Conservation (phyloP, 345 rosid species). For the Salix arbutifolia region DNA sequence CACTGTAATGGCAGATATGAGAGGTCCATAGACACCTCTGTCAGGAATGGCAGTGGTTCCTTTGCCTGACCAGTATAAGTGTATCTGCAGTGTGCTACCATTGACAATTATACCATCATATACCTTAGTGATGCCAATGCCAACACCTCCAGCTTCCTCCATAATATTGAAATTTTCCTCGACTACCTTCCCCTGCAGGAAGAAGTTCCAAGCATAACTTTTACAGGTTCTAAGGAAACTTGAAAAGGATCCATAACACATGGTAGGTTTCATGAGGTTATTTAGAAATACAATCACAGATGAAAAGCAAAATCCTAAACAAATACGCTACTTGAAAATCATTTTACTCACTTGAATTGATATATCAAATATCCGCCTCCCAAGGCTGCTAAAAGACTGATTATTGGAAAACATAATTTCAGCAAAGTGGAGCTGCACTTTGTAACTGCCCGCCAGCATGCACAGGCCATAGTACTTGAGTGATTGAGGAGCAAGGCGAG, state of each 20-base stretch:
- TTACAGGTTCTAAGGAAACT: neutral
- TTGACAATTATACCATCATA: conserved; percentile 40
- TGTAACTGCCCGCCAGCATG: conserved; percentile 53
- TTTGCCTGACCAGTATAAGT: conserved; percentile 72
- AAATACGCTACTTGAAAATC: neutral
- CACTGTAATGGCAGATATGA: conserved; percentile 69
- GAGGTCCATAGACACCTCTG: conserved; percentile 78
- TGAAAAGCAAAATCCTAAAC: neutral
- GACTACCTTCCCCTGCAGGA: conserved; percentile 52
- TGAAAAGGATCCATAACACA: neutral
- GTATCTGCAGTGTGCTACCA: conserved; percentile 71
- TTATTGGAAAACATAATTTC: conserved; percentile 69
- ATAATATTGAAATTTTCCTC: conserved; percentile 57
- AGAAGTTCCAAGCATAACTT: neutral
- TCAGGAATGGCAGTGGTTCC: conserved; percentile 68
- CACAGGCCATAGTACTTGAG: conserved; percentile 83
- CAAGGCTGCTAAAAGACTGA: conserved; percentile 51
- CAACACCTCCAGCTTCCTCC: conserved; percentile 71
- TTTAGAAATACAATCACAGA: neutral
- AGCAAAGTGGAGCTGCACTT: conserved; percentile 72
- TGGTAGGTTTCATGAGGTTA: neutral
- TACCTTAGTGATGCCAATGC: conserved; percentile 25
- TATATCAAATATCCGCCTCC: conserved; percentile 68
- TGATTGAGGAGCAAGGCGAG: conserved; percentile 68
- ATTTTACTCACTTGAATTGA: conserved; percentile 60